Base-by-base conservation (phyloP, 208 protist species). In the Wallacemonas collosoma region DNA sequence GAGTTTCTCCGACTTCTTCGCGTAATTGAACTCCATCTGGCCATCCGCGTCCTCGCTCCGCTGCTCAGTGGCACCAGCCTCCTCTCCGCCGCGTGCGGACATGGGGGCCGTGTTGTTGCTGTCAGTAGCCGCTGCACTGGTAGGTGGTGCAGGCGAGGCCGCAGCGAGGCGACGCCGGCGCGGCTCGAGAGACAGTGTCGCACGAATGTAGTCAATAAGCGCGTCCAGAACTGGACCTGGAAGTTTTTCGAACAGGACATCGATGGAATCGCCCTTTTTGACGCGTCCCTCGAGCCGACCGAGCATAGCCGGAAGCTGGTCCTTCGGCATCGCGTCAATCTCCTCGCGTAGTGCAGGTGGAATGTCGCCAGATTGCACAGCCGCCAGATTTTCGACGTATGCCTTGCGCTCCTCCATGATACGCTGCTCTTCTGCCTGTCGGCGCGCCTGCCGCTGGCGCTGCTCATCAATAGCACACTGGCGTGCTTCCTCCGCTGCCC, bases 211-310 rank as follows among this genome's bases (percentile, higher is more conserved):
- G 39, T 79, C 73, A 26, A 80, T 87, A 3, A 97, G 69, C 35
- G 79, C 75, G 17, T 86, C 74, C 51, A 97, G 67, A 55, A 89
- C 84, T 2, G 60, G 62, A 4, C 75, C 64, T n/a, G 93, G 88
- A 58, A 97, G 81, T 58, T 92, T 94, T 6, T 95, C 88, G 9
- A 97, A 77, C 58, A 97, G 79, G 14, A 61, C 73, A 65, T 97
- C 93, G 26, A 97, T 70, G 14, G 88, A 89, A 73, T 97, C 93
- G 6, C 88, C 90, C 64, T 82, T 81, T 14, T 75, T 72, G 1
- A 88, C 70, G 12, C 82, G 77, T 0, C 75, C 79, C 75, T 95
- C 87, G 17, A 97, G 67, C 1, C 93, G 93, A 6, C 80, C 74
- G 26, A 95, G 79, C 86, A 97, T 87, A 9, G 63, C 54, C 3